Percentiles rank a stretch among this genome's conserved stretches.
These are phyloP conservation scores for Candolleomyces aberdarensis DNA, from an alignment of 768 basidiomycete species.

Conservation along the genomic window DNA sequence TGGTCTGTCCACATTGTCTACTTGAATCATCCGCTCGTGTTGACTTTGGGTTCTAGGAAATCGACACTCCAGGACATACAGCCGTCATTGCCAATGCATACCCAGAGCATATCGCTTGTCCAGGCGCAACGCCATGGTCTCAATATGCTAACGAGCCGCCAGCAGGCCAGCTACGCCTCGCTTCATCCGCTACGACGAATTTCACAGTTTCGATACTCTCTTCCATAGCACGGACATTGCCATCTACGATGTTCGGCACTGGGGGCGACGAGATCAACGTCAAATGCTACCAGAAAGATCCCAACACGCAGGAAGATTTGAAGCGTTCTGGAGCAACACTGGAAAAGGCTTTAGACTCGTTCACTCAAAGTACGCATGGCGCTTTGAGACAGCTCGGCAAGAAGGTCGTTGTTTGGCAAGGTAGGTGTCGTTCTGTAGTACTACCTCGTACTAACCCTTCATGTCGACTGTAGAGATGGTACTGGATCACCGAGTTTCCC, in stretches of 20 bases:
- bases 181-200: constrained; percentile 52
- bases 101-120: constrained; percentile 75
- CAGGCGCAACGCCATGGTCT: constrained; percentile 51
- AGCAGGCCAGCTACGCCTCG: constrained; percentile 77
- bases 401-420: constrained; percentile 82
- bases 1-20: constrained; percentile 32
- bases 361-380: constrained; percentile 57
- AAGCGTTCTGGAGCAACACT: constrained; percentile 42
- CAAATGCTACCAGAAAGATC: constrained; percentile 63
- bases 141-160: constrained; percentile 73
- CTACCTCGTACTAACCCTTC: too few relatives aligned
- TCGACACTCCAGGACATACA: constrained; percentile 86
- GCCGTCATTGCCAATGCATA: constrained; percentile 58
- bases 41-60: constrained; percentile 44
- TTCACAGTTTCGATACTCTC: constrained; percentile 57
- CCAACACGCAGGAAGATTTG: constrained; percentile 54
- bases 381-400: constrained; percentile 57
- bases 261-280: constrained; percentile 83
- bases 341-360: constrained; percentile 59
- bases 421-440: constrained; percentile 23
- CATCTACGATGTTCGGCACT: constrained; percentile 65
- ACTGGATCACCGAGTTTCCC: constrained; percentile 46
- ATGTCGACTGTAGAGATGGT: constrained; percentile 55
- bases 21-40: neutral
- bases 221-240: constrained; percentile 48